A percentile compares a stretch with the other conserved stretches of the same genome.
These are phyloP conservation scores for Exophiala spinifera DNA, from an alignment of 2,329 filamentous ascomycete species.

Conservation along the genomic window DNA sequence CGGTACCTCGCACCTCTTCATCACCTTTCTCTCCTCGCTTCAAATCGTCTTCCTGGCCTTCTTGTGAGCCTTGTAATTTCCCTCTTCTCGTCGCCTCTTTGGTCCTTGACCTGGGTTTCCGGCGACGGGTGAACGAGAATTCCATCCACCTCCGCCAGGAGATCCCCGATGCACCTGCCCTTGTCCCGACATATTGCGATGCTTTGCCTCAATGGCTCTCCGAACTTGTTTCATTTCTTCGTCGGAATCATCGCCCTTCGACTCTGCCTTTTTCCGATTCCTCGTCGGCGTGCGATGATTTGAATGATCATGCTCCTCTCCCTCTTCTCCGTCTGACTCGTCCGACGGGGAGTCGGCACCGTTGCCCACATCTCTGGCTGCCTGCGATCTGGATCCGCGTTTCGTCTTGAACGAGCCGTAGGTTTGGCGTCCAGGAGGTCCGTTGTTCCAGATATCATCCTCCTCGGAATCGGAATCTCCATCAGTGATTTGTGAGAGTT, in stretches of 20 bases:
- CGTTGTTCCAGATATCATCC: conserved; percentile 23
- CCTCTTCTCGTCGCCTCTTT: conserved; percentile 4
- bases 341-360: conserved; percentile 5
- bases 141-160: conserved; percentile 1
- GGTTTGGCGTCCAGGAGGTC: conserved; percentile 23
- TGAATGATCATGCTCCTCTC: neutral
- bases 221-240: conserved; percentile 22
- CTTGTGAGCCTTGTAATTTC: conserved; percentile 6
- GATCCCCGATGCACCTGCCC: neutral
- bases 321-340: conserved; percentile 1
- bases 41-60: conserved; percentile 21
- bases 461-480: conserved; percentile 6
- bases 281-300: neutral
- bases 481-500: conserved; percentile 4
- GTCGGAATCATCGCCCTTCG: conserved; percentile 14
- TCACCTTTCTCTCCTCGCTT: neutral
- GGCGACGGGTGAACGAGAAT: neutral
- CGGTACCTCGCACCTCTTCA: no score
- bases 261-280: neutral
- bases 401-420: conserved; percentile 26
- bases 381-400: conserved; percentile 2
- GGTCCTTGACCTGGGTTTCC: neutral
- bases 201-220: conserved; percentile 21
- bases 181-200: conserved; percentile 10
- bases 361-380: conserved; percentile 1